Base-by-base conservation (phyloP, 192 early-diverging fungal genomes). In the Gaertneriomyces sp. region DNA sequence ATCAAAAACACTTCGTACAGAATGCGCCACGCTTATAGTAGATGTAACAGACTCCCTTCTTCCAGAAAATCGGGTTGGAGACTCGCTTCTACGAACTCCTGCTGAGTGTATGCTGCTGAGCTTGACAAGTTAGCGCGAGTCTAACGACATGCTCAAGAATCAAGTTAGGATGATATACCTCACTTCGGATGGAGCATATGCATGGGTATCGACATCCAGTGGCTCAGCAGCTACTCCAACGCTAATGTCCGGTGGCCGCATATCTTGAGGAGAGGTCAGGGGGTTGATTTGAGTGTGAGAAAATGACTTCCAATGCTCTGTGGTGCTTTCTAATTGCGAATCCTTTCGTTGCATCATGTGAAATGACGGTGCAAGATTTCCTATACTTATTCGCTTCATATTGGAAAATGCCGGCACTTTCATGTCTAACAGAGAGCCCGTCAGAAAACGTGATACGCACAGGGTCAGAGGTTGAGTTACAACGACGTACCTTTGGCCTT, bases 301-400 rank as follows among this genome's bases (percentile, higher is more conserved):
- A 12, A 60, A 50, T 39, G 66, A 68, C 46, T 60, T 58, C 66
- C 66, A 68, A 17, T 55, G 66, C 12, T 68, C 52, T 5, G 43
- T 45, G 17, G 25, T n/a, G 33, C 41, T 51, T 52, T 68, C 56
- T 12, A 58, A 58, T 8, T 43, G 39, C 14, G 66, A 68, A 45
- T 68, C 66, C 39, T 68, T 58, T 38, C 56, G 66, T 45, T 68
- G 66, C 45, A 68, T n/a, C 19, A 63, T 38, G 25, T 33, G 54
- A 38, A 56, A 56, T 17, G 66, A 52, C n/a, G 66, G 66, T n/a
- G 66, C 33, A 39, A 68, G 57, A 12, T 33, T 58, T 11, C 66
- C 66, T 60, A 68, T 60, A 42, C 67, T 69, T 10, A 33, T 42
- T 11, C 20, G 50, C 16, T 60, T 17, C 53, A 63, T 43, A 14